phyloP scores from a whole-genome alignment of 2,329 filamentous ascomycete genomes.

The Lachnellula willkommii region DNA sequence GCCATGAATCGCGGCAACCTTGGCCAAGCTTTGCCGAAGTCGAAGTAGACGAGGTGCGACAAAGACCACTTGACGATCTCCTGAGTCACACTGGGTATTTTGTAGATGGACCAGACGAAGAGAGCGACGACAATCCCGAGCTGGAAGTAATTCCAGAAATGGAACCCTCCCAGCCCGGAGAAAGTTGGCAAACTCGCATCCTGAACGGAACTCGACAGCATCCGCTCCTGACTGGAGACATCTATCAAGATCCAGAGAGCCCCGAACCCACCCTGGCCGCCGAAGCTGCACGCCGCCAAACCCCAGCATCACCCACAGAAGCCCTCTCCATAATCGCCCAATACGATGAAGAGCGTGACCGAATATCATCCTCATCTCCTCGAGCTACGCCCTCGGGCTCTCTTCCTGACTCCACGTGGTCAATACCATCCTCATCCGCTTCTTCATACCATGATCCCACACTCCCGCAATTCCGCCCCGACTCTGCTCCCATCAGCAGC shows the following conservation, averaged over 20 bases:
- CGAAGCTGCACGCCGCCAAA: background rate
- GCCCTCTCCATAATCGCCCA: constrained; percentile 9
- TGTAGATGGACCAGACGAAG: constrained; percentile 11
- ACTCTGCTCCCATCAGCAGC: constrained; percentile 33
- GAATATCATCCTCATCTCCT: constrained; percentile 2
- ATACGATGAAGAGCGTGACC: constrained; percentile 8
- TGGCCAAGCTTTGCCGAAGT: constrained; percentile 22
- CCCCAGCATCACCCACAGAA: constrained; percentile 9
- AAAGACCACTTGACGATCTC: constrained; percentile 25
- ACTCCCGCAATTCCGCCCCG: constrained; percentile 64
- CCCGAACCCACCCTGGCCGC: background rate
- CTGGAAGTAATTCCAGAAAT: constrained; percentile 26
- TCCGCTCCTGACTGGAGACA: background rate
- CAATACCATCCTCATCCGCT: constrained; percentile 2
- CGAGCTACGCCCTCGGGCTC: constrained; percentile 11
- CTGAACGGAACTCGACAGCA: background rate
- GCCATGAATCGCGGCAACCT: constrained; percentile 1
- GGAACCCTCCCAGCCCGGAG: constrained; percentile 13
- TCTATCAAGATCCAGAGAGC: background rate
- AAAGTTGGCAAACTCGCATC: background rate
- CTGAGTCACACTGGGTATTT: constrained; percentile 25
- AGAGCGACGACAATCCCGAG: constrained; percentile 6
- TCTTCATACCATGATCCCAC: constrained; percentile 48
- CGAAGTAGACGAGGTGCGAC: constrained; percentile 27
- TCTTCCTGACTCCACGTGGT: background rate